These are phyloP conservation scores for Postia placenta DNA, from an alignment of 768 basidiomycete species.

Conservation along the genomic window DNA sequence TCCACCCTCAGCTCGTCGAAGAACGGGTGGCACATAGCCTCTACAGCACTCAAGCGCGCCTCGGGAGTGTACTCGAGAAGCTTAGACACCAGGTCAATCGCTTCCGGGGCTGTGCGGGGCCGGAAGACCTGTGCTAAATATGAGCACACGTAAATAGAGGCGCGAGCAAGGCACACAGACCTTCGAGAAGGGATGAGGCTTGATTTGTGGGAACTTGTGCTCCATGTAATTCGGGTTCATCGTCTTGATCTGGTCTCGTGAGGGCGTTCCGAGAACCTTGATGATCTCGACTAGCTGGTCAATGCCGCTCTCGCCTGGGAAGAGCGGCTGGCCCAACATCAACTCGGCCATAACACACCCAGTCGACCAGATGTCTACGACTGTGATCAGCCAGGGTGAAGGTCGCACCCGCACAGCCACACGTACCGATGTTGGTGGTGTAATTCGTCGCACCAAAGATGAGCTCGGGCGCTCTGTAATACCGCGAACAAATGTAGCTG, in stretches of 20 bases:
- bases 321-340: slow-evolving; percentile 97
- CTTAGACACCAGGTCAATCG: slow-evolving; percentile 92
- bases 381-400: neutral
- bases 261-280: slow-evolving; percentile 98
- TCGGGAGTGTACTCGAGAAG: slow-evolving; percentile 98
- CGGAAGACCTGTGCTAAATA: slow-evolving; percentile 76
- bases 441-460: slow-evolving; percentile 99
- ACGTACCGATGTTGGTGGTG: slow-evolving; percentile 95
- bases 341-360: slow-evolving; percentile 99
- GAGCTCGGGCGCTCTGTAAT: slow-evolving; percentile 98
- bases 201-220: slow-evolving; percentile 99
- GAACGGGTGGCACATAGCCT: slow-evolving; percentile 93
- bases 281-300: slow-evolving; percentile 99
- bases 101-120: slow-evolving; percentile 92
- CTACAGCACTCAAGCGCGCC: slow-evolving; percentile 81
- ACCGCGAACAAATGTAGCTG: slow-evolving; percentile 98
- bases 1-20: slow-evolving; percentile 93
- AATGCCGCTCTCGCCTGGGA: slow-evolving; percentile 98
- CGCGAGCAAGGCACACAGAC: slow-evolving; percentile 30
- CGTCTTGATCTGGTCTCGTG: slow-evolving; percentile 99
- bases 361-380: slow-evolving; percentile 95
- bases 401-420: neutral
- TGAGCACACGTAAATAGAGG: slow-evolving; percentile 2
- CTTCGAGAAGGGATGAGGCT: slow-evolving; percentile 99
- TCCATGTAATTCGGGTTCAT: slow-evolving; percentile 99